Conservation (phyloP, 768 basidiomycete genomes). For the Suillus americanus region DNA sequence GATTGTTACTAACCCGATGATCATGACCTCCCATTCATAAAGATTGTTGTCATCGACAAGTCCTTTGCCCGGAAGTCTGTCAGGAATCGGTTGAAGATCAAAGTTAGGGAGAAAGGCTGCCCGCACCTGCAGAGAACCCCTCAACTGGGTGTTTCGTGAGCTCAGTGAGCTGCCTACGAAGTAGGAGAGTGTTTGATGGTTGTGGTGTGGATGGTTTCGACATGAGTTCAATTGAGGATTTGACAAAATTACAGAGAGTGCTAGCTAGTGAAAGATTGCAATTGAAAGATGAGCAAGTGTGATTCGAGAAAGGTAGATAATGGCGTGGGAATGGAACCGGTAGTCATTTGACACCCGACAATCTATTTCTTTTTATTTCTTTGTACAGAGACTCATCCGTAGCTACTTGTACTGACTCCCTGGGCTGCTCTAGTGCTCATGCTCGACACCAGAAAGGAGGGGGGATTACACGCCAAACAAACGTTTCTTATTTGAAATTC, state of each 20-base stretch:
- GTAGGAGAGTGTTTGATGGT: constrained; percentile 49
- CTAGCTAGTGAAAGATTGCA: not conserved
- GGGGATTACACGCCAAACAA: not conserved
- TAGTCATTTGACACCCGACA: not conserved
- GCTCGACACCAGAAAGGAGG: too few relatives aligned
- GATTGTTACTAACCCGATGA: constrained; percentile 72
- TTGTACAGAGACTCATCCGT: not conserved
- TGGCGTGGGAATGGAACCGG: not conserved
- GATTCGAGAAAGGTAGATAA: not conserved
- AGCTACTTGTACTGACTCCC: not conserved
- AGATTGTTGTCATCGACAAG: constrained; percentile 94
- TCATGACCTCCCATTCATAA: constrained; percentile 95
- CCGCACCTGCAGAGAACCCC: constrained; percentile 90
- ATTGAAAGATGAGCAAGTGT: not conserved
- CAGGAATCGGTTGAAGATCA: constrained; percentile 33
- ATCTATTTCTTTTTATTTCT: not conserved
- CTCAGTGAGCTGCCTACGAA: constrained; percentile 78
- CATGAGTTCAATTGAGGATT: constrained; percentile 30
- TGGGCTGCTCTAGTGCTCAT: not conserved
- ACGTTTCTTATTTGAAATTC: not conserved
- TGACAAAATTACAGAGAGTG: not conserved
- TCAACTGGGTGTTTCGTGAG: constrained; percentile 92
- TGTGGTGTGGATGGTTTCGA: constrained; percentile 43
- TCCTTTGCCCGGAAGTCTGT: constrained; percentile 48
- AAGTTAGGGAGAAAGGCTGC: constrained; percentile 24